Evolutionary conservation across 441 rosid genomes (phyloP), one percentile per base, ranked within the genome.

Genomic region (Aquilaria agallochum): DNA sequence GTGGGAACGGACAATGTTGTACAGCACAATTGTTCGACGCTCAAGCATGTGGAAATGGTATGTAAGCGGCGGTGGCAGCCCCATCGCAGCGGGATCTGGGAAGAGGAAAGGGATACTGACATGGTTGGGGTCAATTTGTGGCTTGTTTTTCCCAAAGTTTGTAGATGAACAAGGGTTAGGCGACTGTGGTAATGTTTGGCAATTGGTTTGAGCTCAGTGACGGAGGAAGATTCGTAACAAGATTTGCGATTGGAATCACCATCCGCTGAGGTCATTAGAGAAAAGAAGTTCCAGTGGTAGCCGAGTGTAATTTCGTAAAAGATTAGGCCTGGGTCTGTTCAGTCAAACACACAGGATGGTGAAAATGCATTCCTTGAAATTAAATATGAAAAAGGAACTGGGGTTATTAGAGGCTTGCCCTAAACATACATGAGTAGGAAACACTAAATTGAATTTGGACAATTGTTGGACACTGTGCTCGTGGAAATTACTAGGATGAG

Each of bases 11-110:
- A 87, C 96, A 68, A 87, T 90, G 10, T 95, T 97, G 32, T 89
- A 82, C n/a, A 95, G 95, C 68, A 71, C 71, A 20, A 95, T 87
- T 3, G 95, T 67, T 27, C 97, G 89, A 42, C 99, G 95, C 63
- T 95, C 98, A 7, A 95, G 86, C 98, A 95, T 88, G 69, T 95
- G 98, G 62, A 85, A 90, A 50, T 92, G 98, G 55, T 95, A 95
- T 9, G 93, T 67, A 2, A 95, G 95, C 3, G 87, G 85, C 8
- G 95, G 93, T 1, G 86, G 89, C 5, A 92, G 87, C 27, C 86
- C 88, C 2, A 78, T 64, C 56, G 74, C 76, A 9, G 81, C 58
- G 1, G 81, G 73, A 62, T 89, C 95, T 11, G 80, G 80, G 65
- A 83, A 84, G 13, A 80, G 76, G 55, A 78, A 73, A n/a, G 73